Percentiles rank a stretch among this genome's conserved stretches.
These are phyloP conservation scores for Penicillium sclerotigenum DNA, from an alignment of 2,329 filamentous ascomycete species.

Conservation along the genomic window DNA sequence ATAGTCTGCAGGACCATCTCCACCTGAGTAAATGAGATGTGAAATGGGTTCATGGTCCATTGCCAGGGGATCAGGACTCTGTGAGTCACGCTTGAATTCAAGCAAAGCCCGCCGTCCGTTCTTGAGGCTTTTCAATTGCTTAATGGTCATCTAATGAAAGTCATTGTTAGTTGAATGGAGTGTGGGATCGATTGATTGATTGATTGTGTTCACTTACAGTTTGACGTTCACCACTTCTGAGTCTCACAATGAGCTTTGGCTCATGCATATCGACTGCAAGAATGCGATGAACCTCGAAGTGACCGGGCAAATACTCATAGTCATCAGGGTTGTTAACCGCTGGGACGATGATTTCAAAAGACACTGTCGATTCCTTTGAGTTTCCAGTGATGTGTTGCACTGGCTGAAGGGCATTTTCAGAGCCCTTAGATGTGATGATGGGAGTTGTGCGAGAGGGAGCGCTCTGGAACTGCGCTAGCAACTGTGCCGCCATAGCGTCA, in stretches of 20 bases:
- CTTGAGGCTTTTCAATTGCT: slow-evolving; percentile 27
- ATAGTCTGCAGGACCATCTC: slow-evolving; percentile 12
- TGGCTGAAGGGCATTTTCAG: background rate
- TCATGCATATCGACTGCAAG: slow-evolving; percentile 27
- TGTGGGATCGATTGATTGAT: slow-evolving; percentile 5
- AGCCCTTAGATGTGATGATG: too few relatives aligned
- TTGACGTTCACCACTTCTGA: slow-evolving; percentile 37
- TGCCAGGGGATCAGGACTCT: slow-evolving; percentile 8
- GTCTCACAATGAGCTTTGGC: slow-evolving; percentile 32
- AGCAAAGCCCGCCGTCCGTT: slow-evolving; percentile 26
- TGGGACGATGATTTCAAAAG: slow-evolving; percentile 33
- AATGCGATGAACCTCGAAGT: slow-evolving; percentile 35
- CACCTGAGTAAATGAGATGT: background rate
- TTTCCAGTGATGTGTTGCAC: background rate
- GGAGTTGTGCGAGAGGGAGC: background rate
- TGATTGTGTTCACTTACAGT: slow-evolving; percentile 29
- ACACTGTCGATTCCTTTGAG: background rate
- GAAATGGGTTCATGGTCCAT: background rate
- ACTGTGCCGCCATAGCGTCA: slow-evolving; percentile 8
- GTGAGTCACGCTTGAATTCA: slow-evolving; percentile 13
- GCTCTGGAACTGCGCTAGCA: slow-evolving; percentile 7
- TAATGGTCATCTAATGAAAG: slow-evolving; percentile 26
- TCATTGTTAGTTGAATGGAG: slow-evolving; percentile 7
- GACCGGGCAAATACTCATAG: slow-evolving; percentile 41
- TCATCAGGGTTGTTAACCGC: slow-evolving; percentile 29